Evolutionary conservation across 495 filamentous ascomycete genomes (phyloP), one percentile per base, ranked within the genome.

Genomic region (Penicillium cosmopolitanum): DNA sequence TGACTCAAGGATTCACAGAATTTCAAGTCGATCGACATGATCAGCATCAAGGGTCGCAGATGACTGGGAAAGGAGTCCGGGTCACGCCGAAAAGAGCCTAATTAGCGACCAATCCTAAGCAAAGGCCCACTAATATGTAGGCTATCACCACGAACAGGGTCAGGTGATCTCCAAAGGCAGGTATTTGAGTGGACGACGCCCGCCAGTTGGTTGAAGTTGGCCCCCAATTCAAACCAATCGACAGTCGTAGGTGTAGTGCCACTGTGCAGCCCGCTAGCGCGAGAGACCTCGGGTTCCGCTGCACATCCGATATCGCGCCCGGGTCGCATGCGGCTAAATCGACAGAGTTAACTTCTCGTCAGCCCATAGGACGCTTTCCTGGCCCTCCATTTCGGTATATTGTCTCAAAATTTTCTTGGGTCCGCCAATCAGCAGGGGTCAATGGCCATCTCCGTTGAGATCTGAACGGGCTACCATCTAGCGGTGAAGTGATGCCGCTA

Each of bases 361-460:
- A 64, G 43, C 64, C 64, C 64, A 69, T 66, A 56, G 53, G 64
- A 40, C 64, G 46, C 51, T 65, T 65, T 63, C 65, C 65, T 53
- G 46, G 33, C n/a, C 64, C 58, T 64, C 66, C 61, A 66, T 50
- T 47, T 57, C 64, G 55, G 44, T 43, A n/a, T 36, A 23, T 51
- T n/a, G 13, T 60, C 21, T 50, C 47, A 43, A 50, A 21, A 43
- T 50, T 56, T 23, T 50, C 50, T 50, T 18, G 15, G 35, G 19
- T n/a, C 51, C 38, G 15, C 64, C 60, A 63, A 63, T 66, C 56
- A 63, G 31, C 28, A 33, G 23, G 23, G n/a, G 11, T 13, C 16
- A 31, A 44, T 44, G 11, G 33, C 25, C 43, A 5, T 58, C 47
- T 50, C 21, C 54, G 21, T 54, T 36, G 38, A 50, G 57, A 66